A percentile compares a stretch with the other conserved stretches of the same genome.
These are phyloP conservation scores for Penstemon davidsonii DNA, from an alignment of 257 asterid species.

Conservation along the genomic window DNA sequence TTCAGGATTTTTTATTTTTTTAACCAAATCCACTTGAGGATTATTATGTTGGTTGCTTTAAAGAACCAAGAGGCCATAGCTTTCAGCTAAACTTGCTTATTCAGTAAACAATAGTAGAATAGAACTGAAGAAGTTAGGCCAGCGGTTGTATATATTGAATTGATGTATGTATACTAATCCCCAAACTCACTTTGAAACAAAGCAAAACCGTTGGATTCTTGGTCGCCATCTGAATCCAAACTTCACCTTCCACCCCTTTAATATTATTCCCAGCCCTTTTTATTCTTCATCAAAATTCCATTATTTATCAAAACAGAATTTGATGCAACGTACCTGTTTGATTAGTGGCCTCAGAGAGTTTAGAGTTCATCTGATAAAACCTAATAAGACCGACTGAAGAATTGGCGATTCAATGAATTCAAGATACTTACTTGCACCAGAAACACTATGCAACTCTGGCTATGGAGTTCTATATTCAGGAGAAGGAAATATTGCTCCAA, in stretches of 20 bases:
- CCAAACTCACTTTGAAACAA: slow-evolving; percentile 22
- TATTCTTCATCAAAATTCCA: slow-evolving; percentile 52
- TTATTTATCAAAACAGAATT: background rate
- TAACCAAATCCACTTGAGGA: background rate
- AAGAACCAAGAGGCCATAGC: slow-evolving; percentile 32
- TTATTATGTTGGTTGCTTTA: slow-evolving; percentile 10
- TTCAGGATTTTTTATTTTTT: background rate
- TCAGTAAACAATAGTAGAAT: slow-evolving; percentile 41
- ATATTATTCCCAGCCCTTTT: slow-evolving; percentile 49
- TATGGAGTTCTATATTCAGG: slow-evolving; percentile 42
- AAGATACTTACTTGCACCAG: slow-evolving; percentile 57
- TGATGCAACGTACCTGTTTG: too few relatives aligned
- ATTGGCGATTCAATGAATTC: slow-evolving; percentile 40
- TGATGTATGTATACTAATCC: background rate
- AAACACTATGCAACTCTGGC: slow-evolving; percentile 49
- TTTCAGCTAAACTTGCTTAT: slow-evolving; percentile 51
- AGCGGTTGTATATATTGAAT: slow-evolving; percentile 40
- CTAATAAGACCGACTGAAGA: too few relatives aligned
- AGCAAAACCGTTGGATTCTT: slow-evolving; percentile 31
- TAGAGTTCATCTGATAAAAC: too few relatives aligned
- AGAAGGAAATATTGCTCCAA: slow-evolving; percentile 37
- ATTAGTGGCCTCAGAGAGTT: too few relatives aligned
- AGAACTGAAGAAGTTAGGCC: slow-evolving; percentile 56
- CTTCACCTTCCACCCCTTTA: slow-evolving; percentile 46
- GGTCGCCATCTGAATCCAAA: slow-evolving; percentile 23